Base-by-base conservation (phyloP, 2,329 filamentous ascomycete genomes). In the Botrytis galanthina region DNA sequence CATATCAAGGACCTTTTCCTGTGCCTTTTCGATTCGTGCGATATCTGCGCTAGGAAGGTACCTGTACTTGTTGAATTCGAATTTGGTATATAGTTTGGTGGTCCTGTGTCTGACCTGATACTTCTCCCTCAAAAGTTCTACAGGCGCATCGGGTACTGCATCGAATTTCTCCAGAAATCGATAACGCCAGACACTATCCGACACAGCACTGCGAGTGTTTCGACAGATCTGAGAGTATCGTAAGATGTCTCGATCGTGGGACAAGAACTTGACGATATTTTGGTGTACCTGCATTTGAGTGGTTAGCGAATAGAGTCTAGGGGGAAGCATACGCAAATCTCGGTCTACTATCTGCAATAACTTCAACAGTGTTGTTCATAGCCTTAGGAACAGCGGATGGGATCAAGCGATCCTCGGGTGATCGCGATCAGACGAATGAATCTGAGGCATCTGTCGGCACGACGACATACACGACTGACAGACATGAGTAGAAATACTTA, bases 131-230 rank as follows among this genome's bases (percentile, higher is more conserved):
- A 84, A 76, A 10, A 81, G 76, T 14, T 75, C 66, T 70, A 74
- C 82, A 81, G 71, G 73, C 62, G 71, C 70, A 68, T 62, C 79
- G 60, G 39, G 64, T 70, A 67, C 76, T 57, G 35, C 84, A 46
- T 86, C 86, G 75, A 84, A 88, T 39, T 73, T 80, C 35, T 79
- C 72, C 22, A 81, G 77, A 76, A 86, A 88, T 29, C 80, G 82
- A 54, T 78, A 75, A 51, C 84, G 83, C 86, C 86, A 88, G 77
- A 87, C 85, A 10, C 82, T 84, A 37, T 76, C 73, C 16, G 81
- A 76, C 71, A 87, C 78, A 10, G 84, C 82, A 75, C 81, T 71
- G 48, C 80, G 78, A 0, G 83, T 83, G 5, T 75, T 76, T 12
- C 77, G 79, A 79, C 86, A 87, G 32, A 83, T 76, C 1, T 77